These are phyloP conservation scores for Phytopythium vexans DNA, from an alignment of 352 stramenopile species.

Conservation along the genomic window DNA sequence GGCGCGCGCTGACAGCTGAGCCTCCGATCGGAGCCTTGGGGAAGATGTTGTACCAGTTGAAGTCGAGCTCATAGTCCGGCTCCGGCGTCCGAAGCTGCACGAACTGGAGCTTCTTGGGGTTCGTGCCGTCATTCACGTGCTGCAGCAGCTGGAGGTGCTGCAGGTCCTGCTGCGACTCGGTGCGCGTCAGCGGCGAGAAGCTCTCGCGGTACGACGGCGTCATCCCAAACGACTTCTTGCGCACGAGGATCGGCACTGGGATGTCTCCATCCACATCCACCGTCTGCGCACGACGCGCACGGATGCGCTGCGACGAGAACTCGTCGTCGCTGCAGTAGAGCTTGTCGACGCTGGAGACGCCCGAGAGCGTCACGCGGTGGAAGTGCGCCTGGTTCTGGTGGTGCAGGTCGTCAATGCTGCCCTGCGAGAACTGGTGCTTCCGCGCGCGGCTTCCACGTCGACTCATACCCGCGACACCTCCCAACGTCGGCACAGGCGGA, in stretches of 20 bases:
- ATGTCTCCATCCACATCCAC: conserved; percentile 27
- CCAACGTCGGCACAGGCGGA: conserved; percentile 4
- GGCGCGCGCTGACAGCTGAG: conserved; percentile 2
- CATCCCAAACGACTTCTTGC: conserved; percentile 19
- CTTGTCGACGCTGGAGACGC: neutral
- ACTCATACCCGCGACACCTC: neutral
- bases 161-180: conserved; percentile 16
- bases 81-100: conserved; percentile 58
- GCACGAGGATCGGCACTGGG: conserved; percentile 10
- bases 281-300: conserved; percentile 34
- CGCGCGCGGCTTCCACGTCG: neutral
- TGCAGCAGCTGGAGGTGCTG: neutral
- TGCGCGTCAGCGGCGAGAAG: conserved; percentile 9
- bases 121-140: neutral
- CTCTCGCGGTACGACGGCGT: conserved; percentile 2
- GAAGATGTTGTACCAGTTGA: conserved; percentile 76
- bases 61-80: conserved; percentile 69
- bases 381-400: conserved; percentile 1
- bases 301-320: conserved; percentile 15
- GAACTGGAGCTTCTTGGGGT: conserved; percentile 26
- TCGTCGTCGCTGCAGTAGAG: conserved; percentile 22
- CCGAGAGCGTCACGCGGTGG: conserved; percentile 1
- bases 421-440: conserved; percentile 2
- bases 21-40: conserved; percentile 62
- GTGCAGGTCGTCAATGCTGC: neutral